Evolutionary conservation across 1,284 basidiomycete species (phyloP).

Genomic region (Apiotrichum porosum): DNA sequence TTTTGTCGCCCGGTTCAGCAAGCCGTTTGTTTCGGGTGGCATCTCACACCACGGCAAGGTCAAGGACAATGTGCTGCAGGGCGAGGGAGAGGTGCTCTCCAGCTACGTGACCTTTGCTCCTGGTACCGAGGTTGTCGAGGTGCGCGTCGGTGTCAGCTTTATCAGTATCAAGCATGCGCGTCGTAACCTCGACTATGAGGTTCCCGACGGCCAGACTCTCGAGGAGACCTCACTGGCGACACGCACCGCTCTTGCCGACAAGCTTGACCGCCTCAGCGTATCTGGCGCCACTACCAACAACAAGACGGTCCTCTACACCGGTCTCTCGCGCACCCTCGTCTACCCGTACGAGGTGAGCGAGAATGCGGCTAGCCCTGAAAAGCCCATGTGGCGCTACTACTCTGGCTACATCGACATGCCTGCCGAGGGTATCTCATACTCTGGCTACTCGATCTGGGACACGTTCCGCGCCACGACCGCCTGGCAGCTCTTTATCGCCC

Average conservation of each 20-base stretch:
- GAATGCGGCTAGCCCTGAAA: conserved; percentile 30
- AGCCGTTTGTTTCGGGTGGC: conserved; percentile 54
- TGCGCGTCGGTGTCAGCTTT: conserved; percentile 70
- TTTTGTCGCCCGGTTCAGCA: conserved; percentile 69
- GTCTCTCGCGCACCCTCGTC: conserved; percentile 48
- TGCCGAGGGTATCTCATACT: conserved; percentile 64
- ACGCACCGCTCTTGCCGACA: conserved; percentile 65
- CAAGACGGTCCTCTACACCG: conserved; percentile 31
- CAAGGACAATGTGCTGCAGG: conserved; percentile 11
- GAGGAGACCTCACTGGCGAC: conserved; percentile 60
- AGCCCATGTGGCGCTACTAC: conserved; percentile 58
- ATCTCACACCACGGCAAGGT: conserved; percentile 54
- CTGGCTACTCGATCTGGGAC: conserved; percentile 82
- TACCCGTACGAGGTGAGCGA: conserved; percentile 77
- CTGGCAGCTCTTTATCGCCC: conserved; percentile 69
- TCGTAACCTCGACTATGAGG: conserved; percentile 56
- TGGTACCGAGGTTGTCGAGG: conserved; percentile 52
- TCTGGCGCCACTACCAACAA: conserved; percentile 51
- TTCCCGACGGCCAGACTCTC: conserved; percentile 51
- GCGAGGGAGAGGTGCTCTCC: conserved; percentile 19
- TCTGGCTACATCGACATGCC: conserved; percentile 54
- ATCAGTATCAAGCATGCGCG: conserved; percentile 71
- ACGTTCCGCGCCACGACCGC: conserved; percentile 74
- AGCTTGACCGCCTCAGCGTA: conserved; percentile 61
- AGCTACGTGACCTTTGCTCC: conserved; percentile 56